These are phyloP conservation scores for Gelatoporia subvermispora DNA, from an alignment of 768 basidiomycete genomes.

Conservation along the genomic window DNA sequence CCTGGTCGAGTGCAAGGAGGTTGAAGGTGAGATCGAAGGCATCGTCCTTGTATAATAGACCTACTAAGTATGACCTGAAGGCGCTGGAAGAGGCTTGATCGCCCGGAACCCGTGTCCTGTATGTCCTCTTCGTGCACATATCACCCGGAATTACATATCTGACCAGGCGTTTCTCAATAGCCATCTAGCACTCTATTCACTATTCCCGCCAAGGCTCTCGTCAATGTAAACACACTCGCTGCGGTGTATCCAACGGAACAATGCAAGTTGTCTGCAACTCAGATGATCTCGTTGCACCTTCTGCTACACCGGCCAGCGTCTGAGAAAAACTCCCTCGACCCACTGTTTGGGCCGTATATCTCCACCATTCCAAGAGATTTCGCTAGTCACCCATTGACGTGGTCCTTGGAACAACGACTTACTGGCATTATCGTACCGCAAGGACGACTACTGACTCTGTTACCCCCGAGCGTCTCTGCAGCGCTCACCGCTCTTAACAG, in stretches of 20 bases:
- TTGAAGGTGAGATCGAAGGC: conserved; percentile 38
- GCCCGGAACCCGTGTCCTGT: conserved; percentile 40
- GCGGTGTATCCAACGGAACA: conserved; percentile 45
- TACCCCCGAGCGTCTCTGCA: conserved; percentile 45
- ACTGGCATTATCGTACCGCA: neutral
- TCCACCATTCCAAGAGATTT: conserved; percentile 72
- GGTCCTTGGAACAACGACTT: conserved; percentile 39
- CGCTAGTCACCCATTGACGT: conserved; percentile 76
- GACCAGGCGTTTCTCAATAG: conserved; percentile 18
- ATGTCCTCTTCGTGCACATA: conserved; percentile 11
- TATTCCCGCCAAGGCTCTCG: conserved; percentile 63
- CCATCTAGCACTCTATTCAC: conserved; percentile 58
- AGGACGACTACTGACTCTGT: conserved; percentile 29
- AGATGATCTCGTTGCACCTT: conserved; percentile 79
- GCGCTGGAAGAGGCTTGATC: conserved; percentile 70
- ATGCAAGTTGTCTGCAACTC: conserved; percentile 50
- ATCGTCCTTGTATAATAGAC: conserved; percentile 1
- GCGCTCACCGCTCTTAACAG: conserved; percentile 38
- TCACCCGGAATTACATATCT: neutral
- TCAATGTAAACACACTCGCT: conserved; percentile 69
- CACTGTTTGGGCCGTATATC: conserved; percentile 71
- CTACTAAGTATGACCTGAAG: conserved; percentile 26
- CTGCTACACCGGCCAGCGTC: conserved; percentile 53
- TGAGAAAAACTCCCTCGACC: conserved; percentile 43
- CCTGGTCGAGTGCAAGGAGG: conserved; percentile 46